A percentile compares a stretch with the other conserved stretches of the same genome.
These are phyloP conservation scores for Heterobasidion occidentale DNA, from an alignment of 1,284 basidiomycete species.

Conservation along the genomic window DNA sequence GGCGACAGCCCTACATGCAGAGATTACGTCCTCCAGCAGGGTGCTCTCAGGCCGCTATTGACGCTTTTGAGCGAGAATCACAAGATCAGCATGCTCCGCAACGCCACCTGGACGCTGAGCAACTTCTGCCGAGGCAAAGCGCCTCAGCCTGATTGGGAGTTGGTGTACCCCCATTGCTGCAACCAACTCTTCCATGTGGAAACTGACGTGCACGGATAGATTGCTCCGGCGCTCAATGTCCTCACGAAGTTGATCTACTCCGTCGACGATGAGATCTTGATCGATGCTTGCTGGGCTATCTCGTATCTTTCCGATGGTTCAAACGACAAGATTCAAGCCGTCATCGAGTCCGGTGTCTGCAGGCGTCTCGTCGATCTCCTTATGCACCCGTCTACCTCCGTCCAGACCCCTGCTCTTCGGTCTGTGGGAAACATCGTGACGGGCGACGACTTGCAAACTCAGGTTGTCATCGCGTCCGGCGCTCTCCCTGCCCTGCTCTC, in stretches of 20 bases:
- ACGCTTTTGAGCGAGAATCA: constrained; percentile 78
- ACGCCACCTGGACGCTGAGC: constrained; percentile 96
- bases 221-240: constrained; percentile 92
- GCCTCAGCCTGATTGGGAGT: constrained; percentile 92
- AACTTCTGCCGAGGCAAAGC: constrained; percentile 98
- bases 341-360: constrained; percentile 98
- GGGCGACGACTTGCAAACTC: constrained; percentile 97
- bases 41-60: constrained; percentile 66
- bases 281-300: constrained; percentile 99
- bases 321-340: constrained; percentile 99
- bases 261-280: constrained; percentile 97
- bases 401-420: constrained; percentile 97
- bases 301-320: constrained; percentile 99
- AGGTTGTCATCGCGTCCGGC: constrained; percentile 96
- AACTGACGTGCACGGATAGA: constrained; percentile 39
- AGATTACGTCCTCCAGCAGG: constrained; percentile 81
- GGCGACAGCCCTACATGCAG: constrained; percentile 93
- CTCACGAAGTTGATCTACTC: constrained; percentile 99
- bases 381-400: constrained; percentile 95
- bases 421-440: constrained; percentile 99
- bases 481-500: constrained; percentile 90
- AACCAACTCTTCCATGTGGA: background rate
- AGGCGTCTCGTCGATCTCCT: constrained; percentile 95
- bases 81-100: constrained; percentile 95
- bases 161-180: constrained; percentile 42